Percentiles rank a stretch among this genome's conserved stretches.
Evolutionary conservation across 2,329 filamentous ascomycete genomes (phyloP).

Genomic region (Beauveria bassiana): DNA sequence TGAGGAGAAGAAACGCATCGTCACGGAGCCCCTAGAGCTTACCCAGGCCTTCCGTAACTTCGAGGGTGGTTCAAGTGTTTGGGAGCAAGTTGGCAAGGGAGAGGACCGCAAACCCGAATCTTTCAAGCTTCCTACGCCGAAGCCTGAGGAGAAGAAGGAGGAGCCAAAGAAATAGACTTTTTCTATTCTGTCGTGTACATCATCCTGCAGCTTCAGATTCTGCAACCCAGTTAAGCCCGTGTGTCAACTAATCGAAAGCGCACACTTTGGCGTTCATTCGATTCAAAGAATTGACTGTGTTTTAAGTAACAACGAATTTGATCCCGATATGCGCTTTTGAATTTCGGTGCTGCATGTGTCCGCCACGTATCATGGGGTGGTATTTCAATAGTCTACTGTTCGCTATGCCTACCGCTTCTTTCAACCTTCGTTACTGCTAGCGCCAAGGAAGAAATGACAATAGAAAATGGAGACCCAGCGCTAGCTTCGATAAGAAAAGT

Average conservation of each 20-base stretch:
- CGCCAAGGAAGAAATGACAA: neutral
- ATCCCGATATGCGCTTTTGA: too few relatives aligned
- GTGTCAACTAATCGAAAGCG: neutral
- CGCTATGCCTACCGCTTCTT: slow-evolving; percentile 2
- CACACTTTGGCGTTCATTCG: neutral
- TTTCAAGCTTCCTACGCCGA: slow-evolving; percentile 92
- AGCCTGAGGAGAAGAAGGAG: slow-evolving; percentile 87
- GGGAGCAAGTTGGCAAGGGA: slow-evolving; percentile 61
- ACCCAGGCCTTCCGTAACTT: slow-evolving; percentile 99
- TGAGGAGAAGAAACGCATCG: slow-evolving; percentile 99
- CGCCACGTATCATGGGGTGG: neutral
- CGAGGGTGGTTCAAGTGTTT: slow-evolving; percentile 71
- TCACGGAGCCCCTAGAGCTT: slow-evolving; percentile 93
- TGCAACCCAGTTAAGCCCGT: neutral
- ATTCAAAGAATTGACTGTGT: neutral
- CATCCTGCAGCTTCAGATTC: slow-evolving; percentile 16
- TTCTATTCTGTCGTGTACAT: slow-evolving; percentile 23
- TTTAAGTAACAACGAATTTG: neutral
- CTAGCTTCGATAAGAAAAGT: neutral
- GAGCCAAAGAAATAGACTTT: slow-evolving; percentile 77
- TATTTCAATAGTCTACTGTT: slow-evolving; percentile 3
- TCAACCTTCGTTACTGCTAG: neutral
- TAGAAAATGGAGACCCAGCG: neutral
- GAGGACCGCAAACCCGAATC: slow-evolving; percentile 71
- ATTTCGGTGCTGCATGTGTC: neutral